These are phyloP conservation scores for Pascua guehoae DNA, from an alignment of 1,284 basidiomycete species.

Conservation along the genomic window DNA sequence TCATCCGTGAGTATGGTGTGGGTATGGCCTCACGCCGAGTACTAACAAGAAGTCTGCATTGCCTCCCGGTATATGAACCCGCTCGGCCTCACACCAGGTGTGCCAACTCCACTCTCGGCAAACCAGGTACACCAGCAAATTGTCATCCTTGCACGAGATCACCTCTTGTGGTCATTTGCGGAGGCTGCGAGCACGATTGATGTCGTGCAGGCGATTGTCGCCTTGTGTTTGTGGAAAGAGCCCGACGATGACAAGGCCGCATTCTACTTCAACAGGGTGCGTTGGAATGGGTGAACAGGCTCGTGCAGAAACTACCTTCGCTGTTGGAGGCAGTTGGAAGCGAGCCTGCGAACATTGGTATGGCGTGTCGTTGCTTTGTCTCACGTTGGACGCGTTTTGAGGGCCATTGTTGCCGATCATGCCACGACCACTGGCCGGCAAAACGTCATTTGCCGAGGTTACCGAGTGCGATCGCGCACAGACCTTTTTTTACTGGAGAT, in stretches of 20 bases:
- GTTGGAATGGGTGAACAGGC: background rate
- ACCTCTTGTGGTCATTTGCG: conserved; percentile 34
- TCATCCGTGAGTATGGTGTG: conserved; percentile 23
- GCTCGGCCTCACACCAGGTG: conserved; percentile 8
- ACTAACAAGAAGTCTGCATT: conserved; percentile 21
- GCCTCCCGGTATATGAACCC: conserved; percentile 28
- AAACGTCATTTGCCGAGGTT: background rate
- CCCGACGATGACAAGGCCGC: conserved; percentile 40
- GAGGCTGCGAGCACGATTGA: conserved; percentile 30
- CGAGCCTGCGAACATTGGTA: background rate
- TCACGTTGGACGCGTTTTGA: background rate
- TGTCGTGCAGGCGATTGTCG: conserved; percentile 29
- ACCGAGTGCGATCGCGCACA: background rate
- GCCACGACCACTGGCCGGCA: background rate
- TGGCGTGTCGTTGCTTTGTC: background rate
- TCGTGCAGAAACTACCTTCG: no score
- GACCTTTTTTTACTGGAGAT: no score
- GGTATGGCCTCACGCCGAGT: background rate
- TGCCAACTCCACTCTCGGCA: conserved; percentile 22
- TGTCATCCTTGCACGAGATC: conserved; percentile 31
- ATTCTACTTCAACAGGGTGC: conserved; percentile 35
- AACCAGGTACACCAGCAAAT: conserved; percentile 34
- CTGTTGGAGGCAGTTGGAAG: background rate
- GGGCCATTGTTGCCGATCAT: background rate
- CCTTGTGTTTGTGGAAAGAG: conserved; percentile 35